Conservation (phyloP, 2,329 filamentous ascomycete genomes). For the Remersonia thermophila region DNA sequence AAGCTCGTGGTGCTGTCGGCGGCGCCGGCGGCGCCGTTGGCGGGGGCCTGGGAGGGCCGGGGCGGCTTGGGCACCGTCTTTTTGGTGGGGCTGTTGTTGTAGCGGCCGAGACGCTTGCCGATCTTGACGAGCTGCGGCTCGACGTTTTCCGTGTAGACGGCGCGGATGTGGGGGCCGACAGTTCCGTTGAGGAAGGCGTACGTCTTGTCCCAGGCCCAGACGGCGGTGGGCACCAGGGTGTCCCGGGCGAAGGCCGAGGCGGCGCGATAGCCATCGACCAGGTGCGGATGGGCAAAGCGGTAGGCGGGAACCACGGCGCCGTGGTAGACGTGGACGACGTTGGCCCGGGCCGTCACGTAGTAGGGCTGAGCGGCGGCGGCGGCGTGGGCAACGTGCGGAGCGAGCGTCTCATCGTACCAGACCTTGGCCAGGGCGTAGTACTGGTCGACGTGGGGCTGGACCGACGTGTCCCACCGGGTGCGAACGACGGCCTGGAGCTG, state of each 20-base stretch:
- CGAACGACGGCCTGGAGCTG: constrained; percentile 54
- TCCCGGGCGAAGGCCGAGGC: constrained; percentile 55
- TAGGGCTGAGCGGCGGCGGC: constrained; percentile 54
- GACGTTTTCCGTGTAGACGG: constrained; percentile 80
- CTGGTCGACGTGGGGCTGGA: constrained; percentile 61
- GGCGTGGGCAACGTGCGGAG: constrained; percentile 58
- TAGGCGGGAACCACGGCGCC: constrained; percentile 66
- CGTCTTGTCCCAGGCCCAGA: constrained; percentile 57
- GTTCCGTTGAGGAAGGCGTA: constrained; percentile 61
- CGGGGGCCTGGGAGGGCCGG: background rate
- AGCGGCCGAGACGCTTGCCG: constrained; percentile 72
- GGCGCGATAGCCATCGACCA: constrained; percentile 52
- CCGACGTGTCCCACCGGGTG: constrained; percentile 65
- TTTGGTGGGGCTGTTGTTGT: constrained; percentile 44
- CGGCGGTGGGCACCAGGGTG: constrained; percentile 59
- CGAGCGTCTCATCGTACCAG: constrained; percentile 59
- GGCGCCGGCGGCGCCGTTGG: too few relatives aligned
- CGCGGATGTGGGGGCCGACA: constrained; percentile 68
- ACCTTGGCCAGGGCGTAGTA: constrained; percentile 48
- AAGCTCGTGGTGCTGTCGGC: constrained; percentile 26
- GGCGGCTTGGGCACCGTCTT: constrained; percentile 11
- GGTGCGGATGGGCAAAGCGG: constrained; percentile 60
- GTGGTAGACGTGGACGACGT: constrained; percentile 56
- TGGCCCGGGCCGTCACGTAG: constrained; percentile 52
- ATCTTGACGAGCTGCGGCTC: constrained; percentile 92